phyloP scores from a whole-genome alignment of 345 rosid species.

The Citrus reticulata region DNA sequence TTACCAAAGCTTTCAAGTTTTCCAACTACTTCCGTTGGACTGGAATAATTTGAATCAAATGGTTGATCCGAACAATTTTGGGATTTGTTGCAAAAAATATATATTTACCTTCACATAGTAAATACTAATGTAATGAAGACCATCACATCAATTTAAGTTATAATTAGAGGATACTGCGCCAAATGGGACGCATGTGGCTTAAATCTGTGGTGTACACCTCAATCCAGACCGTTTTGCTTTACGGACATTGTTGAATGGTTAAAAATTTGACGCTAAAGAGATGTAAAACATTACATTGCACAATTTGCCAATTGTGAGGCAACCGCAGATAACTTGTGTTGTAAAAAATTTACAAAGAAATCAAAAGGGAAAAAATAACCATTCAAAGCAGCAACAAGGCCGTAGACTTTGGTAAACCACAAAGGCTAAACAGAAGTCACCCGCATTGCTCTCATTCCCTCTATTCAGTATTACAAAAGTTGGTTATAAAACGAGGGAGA shows the following conservation, averaged over 20 bases:
- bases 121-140: too few species aligned
- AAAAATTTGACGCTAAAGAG: neutral
- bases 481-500: neutral
- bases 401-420: constrained; percentile 33
- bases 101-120: too few species aligned
- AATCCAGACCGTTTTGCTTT: neutral
- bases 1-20: too few species aligned
- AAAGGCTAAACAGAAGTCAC: constrained; percentile 18
- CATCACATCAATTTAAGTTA: neutral
- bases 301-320: neutral
- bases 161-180: neutral
- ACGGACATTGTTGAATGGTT: neutral
- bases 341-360: neutral
- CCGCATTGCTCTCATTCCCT: constrained; percentile 6
- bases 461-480: neutral
- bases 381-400: neutral
- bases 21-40: too few species aligned
- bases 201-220: neutral
- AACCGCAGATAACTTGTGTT: neutral
- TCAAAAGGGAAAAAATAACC: neutral
- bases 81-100: too few species aligned
- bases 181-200: neutral
- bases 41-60: too few species aligned
- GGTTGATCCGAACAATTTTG: too few species aligned
- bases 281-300: neutral